Conservation (phyloP, 2,329 filamentous ascomycete species). For the Epichloe elymi region DNA sequence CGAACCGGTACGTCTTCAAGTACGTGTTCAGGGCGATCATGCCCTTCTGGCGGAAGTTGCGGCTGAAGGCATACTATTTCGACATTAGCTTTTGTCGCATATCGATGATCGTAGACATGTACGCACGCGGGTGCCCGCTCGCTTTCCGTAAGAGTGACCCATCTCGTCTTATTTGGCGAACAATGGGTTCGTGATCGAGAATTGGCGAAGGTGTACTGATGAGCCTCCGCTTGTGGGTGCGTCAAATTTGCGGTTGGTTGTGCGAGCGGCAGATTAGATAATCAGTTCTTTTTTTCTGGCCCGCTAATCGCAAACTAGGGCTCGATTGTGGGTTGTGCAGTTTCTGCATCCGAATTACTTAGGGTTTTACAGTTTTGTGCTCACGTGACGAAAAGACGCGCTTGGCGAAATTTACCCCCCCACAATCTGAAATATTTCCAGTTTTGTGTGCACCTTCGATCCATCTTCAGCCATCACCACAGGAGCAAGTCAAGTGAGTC, state of each 20-base stretch:
- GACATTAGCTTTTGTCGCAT: conserved; percentile 14
- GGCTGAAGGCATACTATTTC: conserved; percentile 73
- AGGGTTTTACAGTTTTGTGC: conserved; percentile 16
- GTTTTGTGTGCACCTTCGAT: conserved; percentile 16
- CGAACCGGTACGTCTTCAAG: conserved; percentile 77
- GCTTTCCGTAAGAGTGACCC: conserved; percentile 80
- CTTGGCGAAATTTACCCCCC: conserved; percentile 15
- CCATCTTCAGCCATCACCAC: conserved; percentile 21
- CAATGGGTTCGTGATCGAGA: conserved; percentile 28
- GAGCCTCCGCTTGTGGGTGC: conserved; percentile 18
- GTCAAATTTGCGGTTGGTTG: conserved; percentile 27
- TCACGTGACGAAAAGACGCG: conserved; percentile 16
- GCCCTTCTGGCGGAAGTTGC: conserved; percentile 90
- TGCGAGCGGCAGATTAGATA: conserved; percentile 25
- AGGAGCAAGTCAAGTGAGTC: conserved; percentile 29
- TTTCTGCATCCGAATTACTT: conserved; percentile 10
- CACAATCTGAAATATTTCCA: conserved; percentile 21
- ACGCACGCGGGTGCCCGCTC: conserved; percentile 73
- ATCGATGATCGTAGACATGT: conserved; percentile 14
- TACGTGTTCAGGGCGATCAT: conserved; percentile 90
- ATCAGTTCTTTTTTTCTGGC: conserved; percentile 18
- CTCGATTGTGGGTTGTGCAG: conserved; percentile 15
- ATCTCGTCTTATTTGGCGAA: conserved; percentile 47
- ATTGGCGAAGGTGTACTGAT: conserved; percentile 23
- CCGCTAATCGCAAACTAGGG: conserved; percentile 15